Conservation (phyloP, 73 alveolate species). For the Loxodes magnus region DNA sequence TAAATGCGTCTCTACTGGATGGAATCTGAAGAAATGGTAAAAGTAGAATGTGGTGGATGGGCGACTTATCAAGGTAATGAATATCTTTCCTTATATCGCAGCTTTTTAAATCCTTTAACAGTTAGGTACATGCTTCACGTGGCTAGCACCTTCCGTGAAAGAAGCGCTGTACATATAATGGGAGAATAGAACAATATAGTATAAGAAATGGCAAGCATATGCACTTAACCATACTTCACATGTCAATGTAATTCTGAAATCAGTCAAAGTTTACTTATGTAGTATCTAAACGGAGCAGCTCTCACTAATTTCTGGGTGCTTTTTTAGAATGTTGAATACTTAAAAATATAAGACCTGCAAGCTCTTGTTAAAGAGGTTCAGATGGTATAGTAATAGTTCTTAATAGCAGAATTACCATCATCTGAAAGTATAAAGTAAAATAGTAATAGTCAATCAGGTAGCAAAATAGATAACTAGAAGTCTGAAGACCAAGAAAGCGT, state of each 20-base stretch:
- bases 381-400: conserved; percentile 54
- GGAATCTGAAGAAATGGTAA: conserved; percentile 35
- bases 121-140: conserved; percentile 41
- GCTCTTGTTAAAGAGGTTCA: conserved; percentile 43
- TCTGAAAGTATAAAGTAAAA: no score
- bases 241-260: no score
- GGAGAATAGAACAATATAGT: conserved; percentile 33
- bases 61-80: conserved; percentile 29
- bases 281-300: conserved; percentile 56
- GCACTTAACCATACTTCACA: conserved; percentile 15
- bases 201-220: conserved; percentile 37
- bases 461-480: no score
- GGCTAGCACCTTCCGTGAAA: conserved; percentile 47
- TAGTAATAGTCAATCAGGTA: no score
- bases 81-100: conserved; percentile 24
- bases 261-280: conserved; percentile 19
- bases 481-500: no score
- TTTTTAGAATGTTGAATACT: conserved; percentile 34
- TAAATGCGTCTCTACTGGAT: conserved; percentile 43
- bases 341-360: conserved; percentile 13
- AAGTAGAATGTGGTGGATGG: conserved; percentile 56
- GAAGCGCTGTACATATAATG: conserved; percentile 38
- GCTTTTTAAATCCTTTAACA: conserved; percentile 41
- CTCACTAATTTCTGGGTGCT: conserved; percentile 36
- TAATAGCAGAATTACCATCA: conserved; percentile 43